These are phyloP conservation scores for Avena atlantica DNA, from an alignment of 176 grass and related monocot species.

Conservation along the genomic window DNA sequence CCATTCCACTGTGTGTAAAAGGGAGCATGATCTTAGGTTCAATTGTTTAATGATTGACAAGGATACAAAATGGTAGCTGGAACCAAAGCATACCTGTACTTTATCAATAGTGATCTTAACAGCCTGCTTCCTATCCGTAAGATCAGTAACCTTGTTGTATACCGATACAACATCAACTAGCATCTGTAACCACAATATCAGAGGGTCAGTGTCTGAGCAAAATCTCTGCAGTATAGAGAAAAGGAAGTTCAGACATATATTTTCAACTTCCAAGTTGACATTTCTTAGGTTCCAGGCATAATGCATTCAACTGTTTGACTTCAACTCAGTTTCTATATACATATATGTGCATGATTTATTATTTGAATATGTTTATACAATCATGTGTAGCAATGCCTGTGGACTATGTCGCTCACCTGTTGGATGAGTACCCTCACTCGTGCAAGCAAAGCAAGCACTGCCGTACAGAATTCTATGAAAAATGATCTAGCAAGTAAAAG, in stretches of 20 bases:
- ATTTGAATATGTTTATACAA: constrained; percentile 15
- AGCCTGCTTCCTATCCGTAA: constrained; percentile 75
- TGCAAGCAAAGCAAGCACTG: constrained; percentile 77
- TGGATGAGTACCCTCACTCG: constrained; percentile 77
- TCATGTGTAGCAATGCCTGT: constrained; percentile 27
- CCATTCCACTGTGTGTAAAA: constrained; percentile 12
- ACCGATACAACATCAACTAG: constrained; percentile 73
- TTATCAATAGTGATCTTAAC: constrained; percentile 77
- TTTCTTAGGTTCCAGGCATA: constrained; percentile 11
- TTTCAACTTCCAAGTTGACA: constrained; percentile 34
- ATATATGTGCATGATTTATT: not conserved
- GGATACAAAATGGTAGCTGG: constrained; percentile 1
- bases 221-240: constrained; percentile 33
- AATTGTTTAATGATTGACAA: constrained; percentile 8
- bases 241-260: constrained; percentile 22
- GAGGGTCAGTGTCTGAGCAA: constrained; percentile 22
- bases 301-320: not conserved
- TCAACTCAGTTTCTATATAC: not conserved
- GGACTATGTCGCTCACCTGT: constrained; percentile 62
- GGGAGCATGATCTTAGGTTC: not conserved
- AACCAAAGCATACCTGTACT: constrained; percentile 64
- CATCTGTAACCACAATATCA: constrained; percentile 57
- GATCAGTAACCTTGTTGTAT: constrained; percentile 80
- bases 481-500: constrained; percentile 92
- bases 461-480: constrained; percentile 72